A percentile compares a stretch with the other conserved stretches of the same genome.
Evolutionary conservation across 106 monocot genomes (phyloP).

Genomic region (Ottelia alismoides): DNA sequence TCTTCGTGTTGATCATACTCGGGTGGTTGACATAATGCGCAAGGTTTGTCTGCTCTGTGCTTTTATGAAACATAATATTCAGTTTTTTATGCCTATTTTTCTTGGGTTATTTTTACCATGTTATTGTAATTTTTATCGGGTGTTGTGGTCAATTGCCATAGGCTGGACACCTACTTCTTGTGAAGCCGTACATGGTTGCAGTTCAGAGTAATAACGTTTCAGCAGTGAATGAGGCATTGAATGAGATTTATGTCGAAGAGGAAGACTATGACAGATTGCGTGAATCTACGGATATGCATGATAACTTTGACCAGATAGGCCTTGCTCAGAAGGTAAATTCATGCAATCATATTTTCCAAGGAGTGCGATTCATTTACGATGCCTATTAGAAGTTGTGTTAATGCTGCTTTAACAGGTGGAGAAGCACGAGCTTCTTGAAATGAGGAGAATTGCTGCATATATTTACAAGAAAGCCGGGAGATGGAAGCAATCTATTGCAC

Average conservation of each 20-base stretch:
- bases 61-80: too few relatives aligned
- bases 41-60: too few relatives aligned
- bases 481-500: constrained; percentile 98
- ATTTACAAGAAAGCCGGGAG: constrained; percentile 99
- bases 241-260: constrained; percentile 94
- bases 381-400: too few relatives aligned
- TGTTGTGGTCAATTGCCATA: too few relatives aligned
- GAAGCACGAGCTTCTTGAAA: constrained; percentile 97
- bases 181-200: constrained; percentile 99
- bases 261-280: constrained; percentile 92
- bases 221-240: constrained; percentile 97
- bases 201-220: constrained; percentile 97
- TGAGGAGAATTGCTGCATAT: constrained; percentile 93
- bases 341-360: too few relatives aligned
- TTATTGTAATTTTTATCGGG: too few relatives aligned
- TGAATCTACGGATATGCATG: constrained; percentile 95
- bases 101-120: too few relatives aligned
- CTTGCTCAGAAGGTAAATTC: constrained; percentile 98
- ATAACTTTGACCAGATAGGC: constrained; percentile 99
- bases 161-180: constrained; percentile 86
- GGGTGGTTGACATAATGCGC: constrained; percentile 92
- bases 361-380: too few relatives aligned
- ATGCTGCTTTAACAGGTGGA: constrained; percentile 47
- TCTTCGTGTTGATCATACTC: constrained; percentile 89
- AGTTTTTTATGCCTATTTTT: too few relatives aligned